Conservation (phyloP, 768 basidiomycete species). For the Cystobasidium tubakii region DNA sequence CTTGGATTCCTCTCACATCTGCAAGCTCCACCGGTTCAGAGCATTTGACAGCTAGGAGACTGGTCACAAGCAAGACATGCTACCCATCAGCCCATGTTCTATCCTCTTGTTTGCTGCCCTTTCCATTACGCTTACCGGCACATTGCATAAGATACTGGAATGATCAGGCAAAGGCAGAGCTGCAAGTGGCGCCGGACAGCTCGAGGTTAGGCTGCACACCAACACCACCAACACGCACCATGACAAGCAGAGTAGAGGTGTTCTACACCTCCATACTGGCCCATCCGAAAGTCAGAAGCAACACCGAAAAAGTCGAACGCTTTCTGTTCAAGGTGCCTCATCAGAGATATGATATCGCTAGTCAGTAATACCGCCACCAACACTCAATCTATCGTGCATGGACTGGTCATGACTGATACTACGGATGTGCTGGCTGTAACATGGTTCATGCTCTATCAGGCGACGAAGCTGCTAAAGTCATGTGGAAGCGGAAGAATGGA, state of each 20-base stretch:
- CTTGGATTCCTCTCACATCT: conserved; percentile 12
- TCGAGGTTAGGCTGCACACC: neutral
- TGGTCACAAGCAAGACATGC: too few species aligned
- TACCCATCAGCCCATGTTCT: too few species aligned
- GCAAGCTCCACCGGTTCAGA: conserved; percentile 35
- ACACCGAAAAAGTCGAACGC: conserved; percentile 27
- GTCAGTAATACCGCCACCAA: neutral
- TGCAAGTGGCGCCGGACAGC: neutral
- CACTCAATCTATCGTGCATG: neutral
- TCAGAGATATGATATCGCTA: conserved; percentile 16
- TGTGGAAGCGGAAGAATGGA: conserved; percentile 44
- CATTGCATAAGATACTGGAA: neutral
- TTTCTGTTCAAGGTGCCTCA: conserved; percentile 28
- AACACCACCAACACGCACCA: neutral
- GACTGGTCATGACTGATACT: too few species aligned
- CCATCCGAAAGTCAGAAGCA: conserved; percentile 39
- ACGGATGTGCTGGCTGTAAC: too few species aligned
- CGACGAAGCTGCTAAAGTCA: conserved; percentile 42
- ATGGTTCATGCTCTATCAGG: neutral
- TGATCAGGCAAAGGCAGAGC: neutral
- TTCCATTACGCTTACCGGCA: too few species aligned
- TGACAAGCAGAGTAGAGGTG: conserved; percentile 41
- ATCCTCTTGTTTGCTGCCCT: too few species aligned
- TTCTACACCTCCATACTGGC: conserved; percentile 42
- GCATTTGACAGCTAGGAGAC: conserved; percentile 38